Percentiles rank a stretch among this genome's conserved stretches.
These are phyloP conservation scores for Mediolabrus comicus DNA, from an alignment of 108 stramenopile species.

Conservation along the genomic window DNA sequence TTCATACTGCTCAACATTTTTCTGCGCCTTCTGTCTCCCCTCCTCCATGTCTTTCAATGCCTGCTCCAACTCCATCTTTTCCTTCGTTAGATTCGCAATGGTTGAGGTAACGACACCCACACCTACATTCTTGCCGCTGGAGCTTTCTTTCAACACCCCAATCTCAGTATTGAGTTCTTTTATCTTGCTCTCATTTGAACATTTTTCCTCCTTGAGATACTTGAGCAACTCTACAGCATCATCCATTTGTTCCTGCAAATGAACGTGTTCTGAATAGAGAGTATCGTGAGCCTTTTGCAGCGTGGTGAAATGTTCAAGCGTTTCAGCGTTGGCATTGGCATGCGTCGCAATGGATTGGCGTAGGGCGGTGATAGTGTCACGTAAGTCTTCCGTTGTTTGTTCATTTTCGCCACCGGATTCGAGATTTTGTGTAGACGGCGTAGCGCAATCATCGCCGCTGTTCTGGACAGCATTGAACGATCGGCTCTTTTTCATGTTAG, in stretches of 20 bases:
- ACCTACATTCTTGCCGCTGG: slow-evolving; percentile 1
- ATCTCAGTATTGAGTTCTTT: slow-evolving; percentile 7
- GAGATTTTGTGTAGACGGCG: neutral
- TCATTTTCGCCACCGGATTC: neutral
- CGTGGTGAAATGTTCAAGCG: slow-evolving; percentile 13
- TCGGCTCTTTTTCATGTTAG: neutral
- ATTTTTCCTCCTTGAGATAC: slow-evolving; percentile 40
- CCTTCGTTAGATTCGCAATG: slow-evolving; percentile 27
- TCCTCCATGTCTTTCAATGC: neutral
- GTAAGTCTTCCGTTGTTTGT: slow-evolving; percentile 19
- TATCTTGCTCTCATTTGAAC: slow-evolving; percentile 11
- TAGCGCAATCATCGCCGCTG: neutral
- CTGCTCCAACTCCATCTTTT: slow-evolving; percentile 27
- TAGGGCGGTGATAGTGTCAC: slow-evolving; percentile 27
- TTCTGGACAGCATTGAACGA: neutral
- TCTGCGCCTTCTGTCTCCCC: neutral
- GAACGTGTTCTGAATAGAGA: slow-evolving; percentile 16
- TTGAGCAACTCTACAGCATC: slow-evolving; percentile 43
- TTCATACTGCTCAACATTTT: neutral
- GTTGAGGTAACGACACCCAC: slow-evolving; percentile 19
- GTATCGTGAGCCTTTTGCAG: slow-evolving; percentile 33
- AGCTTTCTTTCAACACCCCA: neutral
- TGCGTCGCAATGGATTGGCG: slow-evolving; percentile 22
- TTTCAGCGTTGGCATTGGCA: slow-evolving; percentile 34
- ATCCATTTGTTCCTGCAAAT: slow-evolving; percentile 40